Percentiles rank a stretch among this genome's conserved stretches.
phyloP scores from a whole-genome alignment of 2,329 filamentous ascomycete genomes.

The Ustulina deusta region DNA sequence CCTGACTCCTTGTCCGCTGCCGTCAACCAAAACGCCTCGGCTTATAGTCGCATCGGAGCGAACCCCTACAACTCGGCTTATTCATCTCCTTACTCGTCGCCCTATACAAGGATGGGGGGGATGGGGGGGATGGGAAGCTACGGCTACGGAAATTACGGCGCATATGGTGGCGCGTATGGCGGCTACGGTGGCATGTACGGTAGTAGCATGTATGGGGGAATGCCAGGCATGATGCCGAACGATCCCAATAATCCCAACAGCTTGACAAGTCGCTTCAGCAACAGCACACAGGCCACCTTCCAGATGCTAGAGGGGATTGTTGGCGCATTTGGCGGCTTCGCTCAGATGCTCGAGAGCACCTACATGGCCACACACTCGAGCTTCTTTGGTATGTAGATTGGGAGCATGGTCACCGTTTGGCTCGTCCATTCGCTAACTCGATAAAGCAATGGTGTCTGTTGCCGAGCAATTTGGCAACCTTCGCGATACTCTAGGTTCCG shows the following conservation, averaged over 20 bases:
- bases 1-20: slow-evolving; percentile 82
- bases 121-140: slow-evolving; percentile 52
- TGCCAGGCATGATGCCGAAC: slow-evolving; percentile 59
- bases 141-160: slow-evolving; percentile 57
- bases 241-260: slow-evolving; percentile 92
- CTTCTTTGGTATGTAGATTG: slow-evolving; percentile 82
- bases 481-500: slow-evolving; percentile 90
- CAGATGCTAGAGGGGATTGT: slow-evolving; percentile 99
- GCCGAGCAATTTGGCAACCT: slow-evolving; percentile 97
- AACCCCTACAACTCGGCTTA: slow-evolving; percentile 61
- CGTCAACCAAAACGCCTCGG: slow-evolving; percentile 88
- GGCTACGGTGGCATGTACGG: slow-evolving; percentile 58
- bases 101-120: slow-evolving; percentile 54
- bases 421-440: slow-evolving; percentile 27
- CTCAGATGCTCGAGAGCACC: slow-evolving; percentile 99
- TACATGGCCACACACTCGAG: slow-evolving; percentile 99
- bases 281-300: slow-evolving; percentile 95
- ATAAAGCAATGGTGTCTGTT: slow-evolving; percentile 92
- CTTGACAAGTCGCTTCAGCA: slow-evolving; percentile 93
- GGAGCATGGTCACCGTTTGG: neutral
- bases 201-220: slow-evolving; percentile 56
- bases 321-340: slow-evolving; percentile 94
- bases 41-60: slow-evolving; percentile 75
- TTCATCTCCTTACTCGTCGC: slow-evolving; percentile 64
- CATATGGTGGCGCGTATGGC: slow-evolving; percentile 59